These are phyloP conservation scores for Gossypium herbaceum DNA, from an alignment of 345 rosid genomes.

Conservation along the genomic window DNA sequence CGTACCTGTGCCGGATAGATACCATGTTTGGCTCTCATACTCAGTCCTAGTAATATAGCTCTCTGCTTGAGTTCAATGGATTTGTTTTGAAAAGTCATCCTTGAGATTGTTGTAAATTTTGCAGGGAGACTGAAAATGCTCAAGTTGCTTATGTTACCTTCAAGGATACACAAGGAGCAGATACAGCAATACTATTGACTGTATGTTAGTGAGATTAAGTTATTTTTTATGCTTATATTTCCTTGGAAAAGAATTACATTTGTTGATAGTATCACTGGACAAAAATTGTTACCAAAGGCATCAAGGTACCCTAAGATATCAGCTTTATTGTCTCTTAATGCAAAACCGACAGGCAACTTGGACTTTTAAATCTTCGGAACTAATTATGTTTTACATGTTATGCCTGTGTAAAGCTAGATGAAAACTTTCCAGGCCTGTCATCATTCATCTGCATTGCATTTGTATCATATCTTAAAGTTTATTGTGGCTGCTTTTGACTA, in stretches of 20 bases:
- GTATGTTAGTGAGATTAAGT: conserved; percentile 25
- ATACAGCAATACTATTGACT: conserved; percentile 47
- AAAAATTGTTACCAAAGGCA: conserved; percentile 24
- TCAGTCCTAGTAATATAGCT: background rate
- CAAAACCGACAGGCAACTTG: conserved; percentile 23
- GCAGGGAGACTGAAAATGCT: conserved; percentile 38
- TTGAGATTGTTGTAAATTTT: conserved; percentile 2
- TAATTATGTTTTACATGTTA: background rate
- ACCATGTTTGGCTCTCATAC: background rate
- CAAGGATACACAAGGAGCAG: conserved; percentile 47
- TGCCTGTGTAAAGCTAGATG: background rate
- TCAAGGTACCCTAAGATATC: background rate
- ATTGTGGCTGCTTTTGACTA: background rate
- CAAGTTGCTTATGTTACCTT: conserved; percentile 49
- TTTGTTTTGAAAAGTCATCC: background rate
- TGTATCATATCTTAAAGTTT: background rate
- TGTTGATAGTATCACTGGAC: background rate
- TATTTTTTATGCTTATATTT: background rate
- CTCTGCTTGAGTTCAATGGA: background rate
- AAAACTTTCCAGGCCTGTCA: background rate
- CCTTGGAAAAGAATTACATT: background rate
- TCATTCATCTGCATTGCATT: background rate
- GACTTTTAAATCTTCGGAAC: background rate
- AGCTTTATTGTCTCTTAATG: conserved; percentile 31
- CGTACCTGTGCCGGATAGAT: background rate